Conservation (phyloP, 2,329 filamentous ascomycete genomes). For the Trichoderma asperellum region DNA sequence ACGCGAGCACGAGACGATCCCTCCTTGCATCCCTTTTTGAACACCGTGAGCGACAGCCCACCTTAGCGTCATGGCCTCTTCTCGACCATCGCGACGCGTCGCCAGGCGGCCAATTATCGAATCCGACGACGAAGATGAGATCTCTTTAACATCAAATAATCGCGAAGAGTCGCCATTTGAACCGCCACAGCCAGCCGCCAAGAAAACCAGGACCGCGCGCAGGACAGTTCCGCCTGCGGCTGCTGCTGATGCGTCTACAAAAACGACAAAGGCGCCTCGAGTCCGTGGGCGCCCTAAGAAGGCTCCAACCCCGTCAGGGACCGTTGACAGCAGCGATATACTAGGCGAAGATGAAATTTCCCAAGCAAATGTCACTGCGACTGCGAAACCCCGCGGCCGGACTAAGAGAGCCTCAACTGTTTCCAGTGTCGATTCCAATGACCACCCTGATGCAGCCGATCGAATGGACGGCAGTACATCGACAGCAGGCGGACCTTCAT, state of each 20-base stretch:
- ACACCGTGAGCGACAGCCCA: constrained; percentile 23
- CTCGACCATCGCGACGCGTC: constrained; percentile 47
- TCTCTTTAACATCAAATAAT: constrained; percentile 56
- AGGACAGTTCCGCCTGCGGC: constrained; percentile 36
- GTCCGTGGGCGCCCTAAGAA: constrained; percentile 49
- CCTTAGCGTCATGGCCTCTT: constrained; percentile 40
- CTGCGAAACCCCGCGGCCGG: constrained; percentile 16
- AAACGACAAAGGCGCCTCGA: constrained; percentile 29
- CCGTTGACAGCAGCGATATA: constrained; percentile 24
- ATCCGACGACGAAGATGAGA: constrained; percentile 75
- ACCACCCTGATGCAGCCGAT: constrained; percentile 41
- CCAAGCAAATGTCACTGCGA: constrained; percentile 23
- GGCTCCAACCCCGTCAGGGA: constrained; percentile 40
- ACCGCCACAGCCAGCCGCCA: constrained; percentile 60
- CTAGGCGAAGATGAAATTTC: constrained; percentile 28
- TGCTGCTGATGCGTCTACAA: not conserved
- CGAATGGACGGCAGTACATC: constrained; percentile 41
- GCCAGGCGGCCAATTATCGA: constrained; percentile 73
- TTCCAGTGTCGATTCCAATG: constrained; percentile 41
- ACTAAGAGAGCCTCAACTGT: constrained; percentile 10
- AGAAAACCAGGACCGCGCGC: constrained; percentile 50
- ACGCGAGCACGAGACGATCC: constrained; percentile 8
- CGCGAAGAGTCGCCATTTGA: constrained; percentile 64
- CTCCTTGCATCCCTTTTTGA: not conserved
- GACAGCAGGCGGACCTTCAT: constrained; percentile 49